Evolutionary conservation across 75 land plant genomes (phyloP).

Genomic region (Picea sitchensis): DNA sequence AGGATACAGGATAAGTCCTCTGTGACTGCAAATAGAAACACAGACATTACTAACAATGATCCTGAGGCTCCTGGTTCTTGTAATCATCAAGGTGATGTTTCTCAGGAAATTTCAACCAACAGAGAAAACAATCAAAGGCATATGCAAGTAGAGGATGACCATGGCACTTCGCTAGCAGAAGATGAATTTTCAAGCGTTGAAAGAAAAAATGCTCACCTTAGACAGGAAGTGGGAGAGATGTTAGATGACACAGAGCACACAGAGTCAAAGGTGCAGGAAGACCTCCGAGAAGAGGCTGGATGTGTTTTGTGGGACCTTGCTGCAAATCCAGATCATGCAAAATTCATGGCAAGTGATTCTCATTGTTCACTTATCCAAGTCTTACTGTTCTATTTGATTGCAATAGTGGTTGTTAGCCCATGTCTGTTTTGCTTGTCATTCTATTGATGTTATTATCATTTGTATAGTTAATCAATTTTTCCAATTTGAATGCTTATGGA

Average conservation of each 20-base stretch:
- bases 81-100: not conserved
- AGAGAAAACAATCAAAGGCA: not conserved
- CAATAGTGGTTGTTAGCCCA: too few relatives aligned
- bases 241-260: conserved; percentile 6
- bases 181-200: not conserved
- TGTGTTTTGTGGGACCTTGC: conserved; percentile 96
- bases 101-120: not conserved
- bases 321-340: conserved; percentile 66
- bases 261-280: conserved; percentile 21
- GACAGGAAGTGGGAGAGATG: conserved; percentile 1
- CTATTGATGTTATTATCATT: too few relatives aligned
- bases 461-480: too few relatives aligned
- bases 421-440: too few relatives aligned
- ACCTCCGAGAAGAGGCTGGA: conserved; percentile 83
- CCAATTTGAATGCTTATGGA: too few relatives aligned
- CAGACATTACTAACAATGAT: not conserved
- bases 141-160: not conserved
- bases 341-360: conserved; percentile 63
- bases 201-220: not conserved
- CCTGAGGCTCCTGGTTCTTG: not conserved
- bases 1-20: not conserved
- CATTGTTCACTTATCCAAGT: not conserved
- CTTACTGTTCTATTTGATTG: not conserved
- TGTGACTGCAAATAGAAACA: not conserved
- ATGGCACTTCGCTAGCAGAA: conserved; percentile 11